Evolutionary conservation across 768 basidiomycete species (phyloP).

Genomic region (Kwoniella sp.): DNA sequence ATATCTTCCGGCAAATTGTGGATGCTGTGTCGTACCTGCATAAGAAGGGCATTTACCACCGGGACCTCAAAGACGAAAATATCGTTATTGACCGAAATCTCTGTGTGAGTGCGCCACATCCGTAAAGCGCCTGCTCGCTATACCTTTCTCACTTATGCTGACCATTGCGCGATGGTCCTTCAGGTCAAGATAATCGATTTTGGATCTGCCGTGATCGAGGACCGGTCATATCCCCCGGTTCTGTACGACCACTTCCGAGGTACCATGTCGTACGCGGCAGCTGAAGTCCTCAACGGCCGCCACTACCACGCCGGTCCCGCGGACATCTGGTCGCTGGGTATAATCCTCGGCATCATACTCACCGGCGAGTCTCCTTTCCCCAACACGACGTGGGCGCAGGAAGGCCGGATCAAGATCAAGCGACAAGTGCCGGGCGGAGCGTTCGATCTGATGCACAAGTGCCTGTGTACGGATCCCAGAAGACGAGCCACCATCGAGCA

Average conservation of each 20-base stretch:
- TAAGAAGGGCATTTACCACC: slow-evolving; percentile 56
- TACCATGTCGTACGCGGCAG: slow-evolving; percentile 50
- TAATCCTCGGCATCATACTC: slow-evolving; percentile 58
- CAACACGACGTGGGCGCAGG: slow-evolving; percentile 31
- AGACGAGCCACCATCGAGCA: slow-evolving; percentile 44
- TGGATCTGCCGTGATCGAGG: slow-evolving; percentile 78
- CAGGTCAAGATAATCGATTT: slow-evolving; percentile 96
- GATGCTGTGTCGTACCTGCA: slow-evolving; percentile 78
- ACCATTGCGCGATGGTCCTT: slow-evolving; percentile 2
- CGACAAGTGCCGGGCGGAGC: slow-evolving; percentile 35
- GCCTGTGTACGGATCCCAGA: slow-evolving; percentile 45
- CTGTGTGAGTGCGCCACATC: slow-evolving; percentile 56
- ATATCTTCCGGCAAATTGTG: slow-evolving; percentile 84
- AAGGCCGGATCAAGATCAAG: slow-evolving; percentile 40
- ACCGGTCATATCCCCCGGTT: slow-evolving; percentile 67
- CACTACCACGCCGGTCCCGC: slow-evolving; percentile 57
- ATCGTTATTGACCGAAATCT: slow-evolving; percentile 61
- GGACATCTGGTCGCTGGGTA: slow-evolving; percentile 60
- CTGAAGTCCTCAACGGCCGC: slow-evolving; percentile 57
- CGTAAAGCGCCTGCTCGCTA: not conserved
- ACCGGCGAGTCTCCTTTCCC: slow-evolving; percentile 58
- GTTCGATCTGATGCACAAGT: slow-evolving; percentile 45
- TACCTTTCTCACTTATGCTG: not conserved
- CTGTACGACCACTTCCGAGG: slow-evolving; percentile 70
- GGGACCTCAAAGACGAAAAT: slow-evolving; percentile 60